phyloP scores from a whole-genome alignment of 805 yeast genomes.

The Wickerhamiella alocasiicola region DNA sequence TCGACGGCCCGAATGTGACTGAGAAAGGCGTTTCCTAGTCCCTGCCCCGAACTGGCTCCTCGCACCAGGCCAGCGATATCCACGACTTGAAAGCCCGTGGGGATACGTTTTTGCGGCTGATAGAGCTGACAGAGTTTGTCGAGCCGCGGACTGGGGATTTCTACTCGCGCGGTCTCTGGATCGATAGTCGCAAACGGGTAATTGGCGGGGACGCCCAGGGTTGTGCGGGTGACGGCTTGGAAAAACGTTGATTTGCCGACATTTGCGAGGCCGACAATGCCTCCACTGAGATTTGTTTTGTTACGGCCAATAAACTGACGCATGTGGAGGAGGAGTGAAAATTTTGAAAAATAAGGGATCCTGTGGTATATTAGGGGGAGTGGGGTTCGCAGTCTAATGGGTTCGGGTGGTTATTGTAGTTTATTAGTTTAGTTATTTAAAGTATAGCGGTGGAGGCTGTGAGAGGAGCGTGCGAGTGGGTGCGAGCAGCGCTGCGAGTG shows the following conservation, averaged over 20 bases:
- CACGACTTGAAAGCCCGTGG: conserved; percentile 44
- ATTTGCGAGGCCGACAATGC: conserved; percentile 44
- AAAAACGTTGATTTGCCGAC: conserved; percentile 96
- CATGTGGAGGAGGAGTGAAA: conserved; percentile 2
- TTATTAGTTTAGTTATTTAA: no score
- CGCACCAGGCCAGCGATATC: conserved; percentile 63
- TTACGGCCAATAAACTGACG: conserved; percentile 16
- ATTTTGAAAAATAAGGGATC: conserved; percentile 14
- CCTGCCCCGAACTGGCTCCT: conserved; percentile 54
- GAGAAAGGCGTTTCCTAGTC: conserved; percentile 62
- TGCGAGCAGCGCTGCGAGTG: no score
- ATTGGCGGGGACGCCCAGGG: conserved; percentile 92
- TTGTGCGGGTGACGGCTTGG: conserved; percentile 90
- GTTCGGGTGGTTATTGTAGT: no score
- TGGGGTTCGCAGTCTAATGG: no score
- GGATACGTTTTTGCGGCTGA: conserved; percentile 38
- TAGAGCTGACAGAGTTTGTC: conserved; percentile 56
- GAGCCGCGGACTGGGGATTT: conserved; percentile 82
- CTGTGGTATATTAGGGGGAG: no score
- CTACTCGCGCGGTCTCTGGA: conserved; percentile 95
- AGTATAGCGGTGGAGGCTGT: no score
- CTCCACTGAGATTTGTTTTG: conserved; percentile 27
- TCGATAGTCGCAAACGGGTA: conserved; percentile 97
- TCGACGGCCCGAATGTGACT: conserved; percentile 60
- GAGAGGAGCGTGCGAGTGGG: no score